phyloP scores from a whole-genome alignment of 495 filamentous ascomycete genomes.

The Cetradonia linearis region DNA sequence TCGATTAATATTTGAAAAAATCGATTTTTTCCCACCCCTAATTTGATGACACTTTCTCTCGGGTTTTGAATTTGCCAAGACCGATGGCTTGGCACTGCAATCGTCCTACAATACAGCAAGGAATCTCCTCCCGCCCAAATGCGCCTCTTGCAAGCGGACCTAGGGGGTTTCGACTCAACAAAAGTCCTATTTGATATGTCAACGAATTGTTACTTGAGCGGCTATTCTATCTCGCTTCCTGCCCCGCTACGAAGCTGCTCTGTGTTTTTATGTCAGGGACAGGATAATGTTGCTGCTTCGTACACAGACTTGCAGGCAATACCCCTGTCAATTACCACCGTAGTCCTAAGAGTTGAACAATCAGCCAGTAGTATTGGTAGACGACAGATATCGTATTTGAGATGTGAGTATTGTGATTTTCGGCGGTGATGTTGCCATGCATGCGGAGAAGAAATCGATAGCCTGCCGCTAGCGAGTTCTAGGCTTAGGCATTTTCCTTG shows the following conservation, averaged over 20 bases:
- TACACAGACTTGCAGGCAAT: too few species aligned
- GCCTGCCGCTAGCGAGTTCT: not conserved
- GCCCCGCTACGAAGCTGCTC: not conserved
- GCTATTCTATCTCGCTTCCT: not conserved
- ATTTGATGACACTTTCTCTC: not conserved
- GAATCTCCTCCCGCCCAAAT: not conserved
- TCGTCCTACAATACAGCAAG: too few species aligned
- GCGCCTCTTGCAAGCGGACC: not conserved
- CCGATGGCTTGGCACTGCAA: not conserved
- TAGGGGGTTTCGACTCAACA: not conserved
- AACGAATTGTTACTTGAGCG: conserved; percentile 1
- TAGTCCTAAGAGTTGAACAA: not conserved
- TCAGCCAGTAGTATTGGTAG: not conserved
- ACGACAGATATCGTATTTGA: not conserved
- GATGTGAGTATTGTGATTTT: not conserved
- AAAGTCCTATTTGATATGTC: conserved; percentile 3
- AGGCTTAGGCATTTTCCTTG: conserved; percentile 5
- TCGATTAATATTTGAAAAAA: too few species aligned
- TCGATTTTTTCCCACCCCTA: too few species aligned
- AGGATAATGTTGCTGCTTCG: too few species aligned
- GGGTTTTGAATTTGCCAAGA: not conserved
- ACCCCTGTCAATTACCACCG: too few species aligned
- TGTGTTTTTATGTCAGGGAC: not conserved
- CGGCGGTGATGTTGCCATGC: conserved; percentile 5
- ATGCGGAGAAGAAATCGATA: conserved; percentile 8